Percentiles rank a stretch among this genome's conserved stretches.
Evolutionary conservation across 2,329 filamentous ascomycete species (phyloP).

Genomic region (Rugonectria rugulosa): DNA sequence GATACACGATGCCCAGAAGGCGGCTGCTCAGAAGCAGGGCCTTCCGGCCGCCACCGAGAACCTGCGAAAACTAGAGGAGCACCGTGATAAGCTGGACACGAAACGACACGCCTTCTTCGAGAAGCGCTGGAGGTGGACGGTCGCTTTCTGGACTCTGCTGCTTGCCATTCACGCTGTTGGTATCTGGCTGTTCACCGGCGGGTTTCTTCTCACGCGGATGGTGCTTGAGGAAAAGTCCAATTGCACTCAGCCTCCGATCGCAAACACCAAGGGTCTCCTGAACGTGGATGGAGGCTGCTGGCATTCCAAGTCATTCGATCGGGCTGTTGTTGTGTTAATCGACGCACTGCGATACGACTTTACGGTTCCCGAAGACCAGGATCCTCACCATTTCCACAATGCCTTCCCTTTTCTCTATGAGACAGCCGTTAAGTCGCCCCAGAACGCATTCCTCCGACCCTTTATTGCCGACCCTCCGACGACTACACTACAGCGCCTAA

Average conservation of each 20-base stretch:
- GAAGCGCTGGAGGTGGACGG: constrained; percentile 63
- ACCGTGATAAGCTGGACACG: constrained; percentile 56
- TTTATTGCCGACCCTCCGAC: constrained; percentile 98
- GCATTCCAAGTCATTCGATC: constrained; percentile 93
- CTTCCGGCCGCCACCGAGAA: constrained; percentile 43
- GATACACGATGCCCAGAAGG: constrained; percentile 54
- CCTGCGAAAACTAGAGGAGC: constrained; percentile 51
- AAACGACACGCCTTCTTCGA: constrained; percentile 59
- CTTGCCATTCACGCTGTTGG: constrained; percentile 79
- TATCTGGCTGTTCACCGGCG: constrained; percentile 91
- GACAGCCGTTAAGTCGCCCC: constrained; percentile 74
- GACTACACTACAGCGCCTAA: constrained; percentile 88
- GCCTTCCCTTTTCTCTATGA: constrained; percentile 88
- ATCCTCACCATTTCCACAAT: constrained; percentile 74
- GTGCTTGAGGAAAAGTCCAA: constrained; percentile 79
- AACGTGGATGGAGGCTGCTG: constrained; percentile 78
- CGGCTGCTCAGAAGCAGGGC: constrained; percentile 40
- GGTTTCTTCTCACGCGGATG: constrained; percentile 88
- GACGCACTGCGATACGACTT: constrained; percentile 98
- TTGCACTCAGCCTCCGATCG: constrained; percentile 73
- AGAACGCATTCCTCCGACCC: constrained; percentile 87
- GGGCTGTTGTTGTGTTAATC: constrained; percentile 87
- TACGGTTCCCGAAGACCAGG: constrained; percentile 72
- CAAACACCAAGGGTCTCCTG: constrained; percentile 48
- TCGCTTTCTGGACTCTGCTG: constrained; percentile 75